A percentile compares a stretch with the other conserved stretches of the same genome.
phyloP scores from a whole-genome alignment of 2,329 filamentous ascomycete genomes.

The Curvularia lunata region DNA sequence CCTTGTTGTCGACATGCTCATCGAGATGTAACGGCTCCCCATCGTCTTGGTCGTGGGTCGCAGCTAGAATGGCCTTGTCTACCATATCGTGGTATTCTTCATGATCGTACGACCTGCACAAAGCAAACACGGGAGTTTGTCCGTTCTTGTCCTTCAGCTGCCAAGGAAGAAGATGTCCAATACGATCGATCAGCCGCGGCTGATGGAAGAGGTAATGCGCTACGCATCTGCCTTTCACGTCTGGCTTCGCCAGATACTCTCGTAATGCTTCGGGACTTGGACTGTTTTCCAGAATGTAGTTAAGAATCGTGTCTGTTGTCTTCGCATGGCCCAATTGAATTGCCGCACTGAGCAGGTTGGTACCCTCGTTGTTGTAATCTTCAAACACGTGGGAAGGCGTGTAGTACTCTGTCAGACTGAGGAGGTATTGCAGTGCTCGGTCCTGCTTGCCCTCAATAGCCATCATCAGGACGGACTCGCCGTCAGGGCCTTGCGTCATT shows the following conservation, averaged over 20 bases:
- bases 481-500: conserved; percentile 71
- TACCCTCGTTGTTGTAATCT: conserved; percentile 88
- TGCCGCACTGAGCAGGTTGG: conserved; percentile 86
- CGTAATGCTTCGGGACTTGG: conserved; percentile 63
- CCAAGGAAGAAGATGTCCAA: conserved; percentile 85
- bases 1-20: conserved; percentile 89
- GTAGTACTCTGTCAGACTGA: conserved; percentile 79
- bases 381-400: conserved; percentile 73
- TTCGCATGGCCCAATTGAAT: conserved; percentile 81
- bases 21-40: conserved; percentile 83
- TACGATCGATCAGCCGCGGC: conserved; percentile 75
- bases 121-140: conserved; percentile 94
- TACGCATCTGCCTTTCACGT: conserved; percentile 83
- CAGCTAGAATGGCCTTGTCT: conserved; percentile 75
- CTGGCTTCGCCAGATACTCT: conserved; percentile 76
- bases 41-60: conserved; percentile 77
- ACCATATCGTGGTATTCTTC: conserved; percentile 88
- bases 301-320: conserved; percentile 76
- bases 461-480: conserved; percentile 78
- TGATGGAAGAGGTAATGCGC: conserved; percentile 97
- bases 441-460: conserved; percentile 66
- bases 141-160: conserved; percentile 91
- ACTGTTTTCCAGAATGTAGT: conserved; percentile 67
- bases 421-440: conserved; percentile 76
- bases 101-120: conserved; percentile 96